Evolutionary conservation across 148 eudicot genomes (phyloP).

Genomic region (Salicornia ramosissima): DNA sequence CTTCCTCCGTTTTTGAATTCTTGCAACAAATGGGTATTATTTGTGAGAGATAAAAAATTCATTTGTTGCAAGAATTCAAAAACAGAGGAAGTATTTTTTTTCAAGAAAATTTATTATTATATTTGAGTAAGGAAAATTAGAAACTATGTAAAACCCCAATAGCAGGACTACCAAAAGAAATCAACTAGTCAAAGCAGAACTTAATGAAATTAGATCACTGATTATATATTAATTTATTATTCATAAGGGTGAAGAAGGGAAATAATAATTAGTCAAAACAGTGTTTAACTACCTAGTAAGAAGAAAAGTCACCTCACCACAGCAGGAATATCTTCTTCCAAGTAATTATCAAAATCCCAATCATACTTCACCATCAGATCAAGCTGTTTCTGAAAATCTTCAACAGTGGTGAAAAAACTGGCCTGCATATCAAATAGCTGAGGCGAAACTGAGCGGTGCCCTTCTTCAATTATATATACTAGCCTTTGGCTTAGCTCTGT

Average conservation of each 20-base stretch:
- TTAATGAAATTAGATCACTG: background rate
- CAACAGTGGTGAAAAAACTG: slow-evolving; percentile 62
- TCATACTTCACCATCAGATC: slow-evolving; percentile 87
- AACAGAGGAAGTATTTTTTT: no score
- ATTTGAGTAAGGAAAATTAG: background rate
- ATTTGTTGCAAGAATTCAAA: no score
- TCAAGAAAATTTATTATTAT: background rate
- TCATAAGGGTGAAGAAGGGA: no score
- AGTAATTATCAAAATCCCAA: slow-evolving; percentile 94
- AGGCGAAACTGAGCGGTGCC: slow-evolving; percentile 88
- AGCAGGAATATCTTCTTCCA: slow-evolving; percentile 95
- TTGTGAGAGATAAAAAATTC: no score
- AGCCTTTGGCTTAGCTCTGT: slow-evolving; percentile 82
- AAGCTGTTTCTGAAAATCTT: slow-evolving; percentile 89
- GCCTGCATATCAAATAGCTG: slow-evolving; percentile 75
- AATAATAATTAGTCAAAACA: no score
- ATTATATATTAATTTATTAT: no score
- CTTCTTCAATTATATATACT: slow-evolving; percentile 80
- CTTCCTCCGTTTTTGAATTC: no score
- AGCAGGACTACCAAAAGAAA: slow-evolving; percentile 2
- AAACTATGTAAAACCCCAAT: background rate
- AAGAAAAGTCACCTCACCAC: slow-evolving; percentile 94
- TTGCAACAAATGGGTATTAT: no score
- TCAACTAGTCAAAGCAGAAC: slow-evolving; percentile 6
- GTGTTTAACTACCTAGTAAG: slow-evolving; percentile 24